Evolutionary conservation across 2,329 filamentous ascomycete species (phyloP).

Genomic region (Colletotrichum agaves): DNA sequence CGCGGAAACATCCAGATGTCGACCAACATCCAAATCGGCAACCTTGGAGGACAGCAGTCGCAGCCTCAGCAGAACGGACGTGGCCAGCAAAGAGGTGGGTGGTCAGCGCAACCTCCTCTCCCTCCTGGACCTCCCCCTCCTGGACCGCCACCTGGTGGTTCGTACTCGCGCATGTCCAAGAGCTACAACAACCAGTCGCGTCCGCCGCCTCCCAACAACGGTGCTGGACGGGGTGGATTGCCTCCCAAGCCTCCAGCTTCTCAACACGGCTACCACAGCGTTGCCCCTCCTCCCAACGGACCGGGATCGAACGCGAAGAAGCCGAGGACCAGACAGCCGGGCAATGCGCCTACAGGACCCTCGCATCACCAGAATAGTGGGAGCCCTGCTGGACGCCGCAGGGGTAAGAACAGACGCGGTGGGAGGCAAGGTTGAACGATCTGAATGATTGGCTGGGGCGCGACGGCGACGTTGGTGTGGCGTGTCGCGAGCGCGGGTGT

Average conservation of each 20-base stretch:
- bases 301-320: conserved; percentile 33
- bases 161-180: conserved; percentile 37
- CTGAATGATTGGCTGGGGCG: conserved; percentile 24
- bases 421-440: conserved; percentile 32
- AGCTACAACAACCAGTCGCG: conserved; percentile 30
- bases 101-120: conserved; percentile 48
- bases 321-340: conserved; percentile 21
- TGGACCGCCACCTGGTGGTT: conserved; percentile 42
- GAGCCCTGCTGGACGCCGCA: conserved; percentile 22
- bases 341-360: conserved; percentile 18
- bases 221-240: conserved; percentile 14
- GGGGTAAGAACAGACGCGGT: conserved; percentile 35
- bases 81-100: conserved; percentile 32
- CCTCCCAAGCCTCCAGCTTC: conserved; percentile 35
- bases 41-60: conserved; percentile 27
- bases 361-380: conserved; percentile 27
- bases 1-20: conserved; percentile 52
- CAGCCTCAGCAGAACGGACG: conserved; percentile 33
- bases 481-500: conserved; percentile 7
- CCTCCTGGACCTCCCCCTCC: conserved; percentile 52
- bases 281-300: conserved; percentile 28
- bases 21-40: conserved; percentile 51
- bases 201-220: conserved; percentile 18
- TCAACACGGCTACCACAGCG: conserved; percentile 32
- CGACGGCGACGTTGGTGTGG: conserved; percentile 5